phyloP scores from a whole-genome alignment of 1,284 basidiomycete genomes.

The Stereum hirsutum region DNA sequence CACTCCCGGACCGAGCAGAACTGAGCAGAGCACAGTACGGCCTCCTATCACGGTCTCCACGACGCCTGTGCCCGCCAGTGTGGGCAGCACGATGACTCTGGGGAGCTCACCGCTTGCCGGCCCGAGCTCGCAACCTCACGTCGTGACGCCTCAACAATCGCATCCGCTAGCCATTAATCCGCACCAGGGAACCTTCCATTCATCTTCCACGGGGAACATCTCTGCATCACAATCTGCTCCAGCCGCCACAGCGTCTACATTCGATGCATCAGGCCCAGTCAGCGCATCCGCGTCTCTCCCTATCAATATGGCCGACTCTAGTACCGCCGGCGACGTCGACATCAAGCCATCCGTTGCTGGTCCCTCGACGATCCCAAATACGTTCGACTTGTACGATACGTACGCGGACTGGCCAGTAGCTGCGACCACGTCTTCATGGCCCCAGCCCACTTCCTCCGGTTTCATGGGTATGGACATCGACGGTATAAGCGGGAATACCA shows the following conservation, averaged over 20 bases:
- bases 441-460: no score
- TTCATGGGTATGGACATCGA: constrained; percentile 29
- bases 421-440: no score
- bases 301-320: neutral
- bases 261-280: constrained; percentile 34
- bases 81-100: no score
- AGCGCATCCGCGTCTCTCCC: constrained; percentile 41
- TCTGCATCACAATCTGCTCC: constrained; percentile 14
- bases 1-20: constrained; percentile 9
- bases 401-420: constrained; percentile 20
- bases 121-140: no score
- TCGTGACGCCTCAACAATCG: no score
- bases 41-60: neutral
- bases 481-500: constrained; percentile 19
- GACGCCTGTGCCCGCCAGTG: neutral
- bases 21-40: neutral
- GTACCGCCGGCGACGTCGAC: neutral
- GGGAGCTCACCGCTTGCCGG: no score
- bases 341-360: neutral
- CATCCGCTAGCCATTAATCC: no score
- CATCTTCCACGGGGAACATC: constrained; percentile 4
- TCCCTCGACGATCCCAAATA: constrained; percentile 2
- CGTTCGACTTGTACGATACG: constrained; percentile 23
- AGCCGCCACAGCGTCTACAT: neutral
- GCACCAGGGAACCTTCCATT: no score